Conservation (phyloP, 257 asterid genomes). For the Ballota nigra region DNA sequence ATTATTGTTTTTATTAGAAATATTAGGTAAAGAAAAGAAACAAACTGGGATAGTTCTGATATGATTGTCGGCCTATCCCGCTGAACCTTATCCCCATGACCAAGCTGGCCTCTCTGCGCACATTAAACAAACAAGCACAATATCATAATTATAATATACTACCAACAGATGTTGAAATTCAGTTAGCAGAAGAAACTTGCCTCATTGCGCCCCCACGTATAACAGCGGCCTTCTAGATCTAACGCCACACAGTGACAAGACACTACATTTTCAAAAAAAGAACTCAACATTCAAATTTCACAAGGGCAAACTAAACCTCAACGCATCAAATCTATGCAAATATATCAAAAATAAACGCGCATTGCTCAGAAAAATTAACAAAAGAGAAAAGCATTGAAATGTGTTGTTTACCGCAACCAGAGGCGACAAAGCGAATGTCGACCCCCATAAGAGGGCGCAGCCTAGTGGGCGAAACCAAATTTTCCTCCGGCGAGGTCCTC, state of each 20-base stretch:
- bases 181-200: slow-evolving; percentile 34
- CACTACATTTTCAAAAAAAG: slow-evolving; percentile 42
- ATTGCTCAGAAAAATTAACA: neutral
- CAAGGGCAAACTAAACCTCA: slow-evolving; percentile 5
- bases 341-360: neutral
- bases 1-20: neutral
- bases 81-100: slow-evolving; percentile 86
- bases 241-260: slow-evolving; percentile 94
- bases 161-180: neutral
- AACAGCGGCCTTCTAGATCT: slow-evolving; percentile 93
- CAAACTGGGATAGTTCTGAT: slow-evolving; percentile 77
- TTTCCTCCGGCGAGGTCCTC: slow-evolving; percentile 56
- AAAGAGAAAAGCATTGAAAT: neutral
- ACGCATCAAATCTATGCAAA: slow-evolving; percentile 4
- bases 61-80: slow-evolving; percentile 87
- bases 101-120: slow-evolving; percentile 95
- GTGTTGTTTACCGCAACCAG: slow-evolving; percentile 71
- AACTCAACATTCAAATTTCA: slow-evolving; percentile 1
- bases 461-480: slow-evolving; percentile 79
- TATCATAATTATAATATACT: slow-evolving; percentile 9
- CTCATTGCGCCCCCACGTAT: slow-evolving; percentile 98
- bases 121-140: neutral
- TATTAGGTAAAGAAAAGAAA: slow-evolving; percentile 9
- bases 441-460: slow-evolving; percentile 82
- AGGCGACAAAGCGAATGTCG: slow-evolving; percentile 72